Evolutionary conservation across 768 basidiomycete species (phyloP), one percentile per base, ranked within the genome.

Genomic region (Suillus sp.): DNA sequence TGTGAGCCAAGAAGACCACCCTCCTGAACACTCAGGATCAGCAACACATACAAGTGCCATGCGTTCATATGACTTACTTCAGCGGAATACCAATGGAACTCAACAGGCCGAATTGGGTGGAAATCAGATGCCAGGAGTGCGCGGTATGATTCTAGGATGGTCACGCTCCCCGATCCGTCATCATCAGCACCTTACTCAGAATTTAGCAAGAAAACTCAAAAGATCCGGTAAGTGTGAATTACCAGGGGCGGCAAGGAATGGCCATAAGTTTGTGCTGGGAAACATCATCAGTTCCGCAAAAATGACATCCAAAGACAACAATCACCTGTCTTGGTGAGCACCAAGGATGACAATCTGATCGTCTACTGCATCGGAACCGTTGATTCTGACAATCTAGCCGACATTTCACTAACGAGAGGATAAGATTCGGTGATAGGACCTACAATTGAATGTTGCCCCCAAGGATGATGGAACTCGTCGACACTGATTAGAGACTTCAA

Each of bases 1-100:
- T 96, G 95, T 42, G 92, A 94, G 45, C 95, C 95, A 60, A 94
- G 85, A 42, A 94, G 83, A 14, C 93, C 93, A 58, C 86, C 90
- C 78, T 93, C 92, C 91, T 75, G 34, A 11, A 42, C 20, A 14
- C 32, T 45, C 14, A 25, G 27, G 18, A 35, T 72, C 14, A 70
- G 61, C 25, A 35, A 38, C 11, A 3, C 9, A 32, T 16, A 11
- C 1, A 40, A 10, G 45, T 22, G 20, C 18, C 42, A 59, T 8
- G n/a, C 10, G 1, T 59, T 37, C 11, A 18, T 32, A 42, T 68
- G 61, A 62, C 70, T 64, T 63, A 71, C 78, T 61, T 82, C 80
- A 42, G 75, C 81, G 25, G 80, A 77, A 64, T 77, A 84, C 82
- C 81, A 84, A 59, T 83, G 81, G 64, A 82, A 82, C 60, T 84